Evolutionary conservation across 2,329 filamentous ascomycete genomes (phyloP).

Genomic region (Stromatinia cepivora): DNA sequence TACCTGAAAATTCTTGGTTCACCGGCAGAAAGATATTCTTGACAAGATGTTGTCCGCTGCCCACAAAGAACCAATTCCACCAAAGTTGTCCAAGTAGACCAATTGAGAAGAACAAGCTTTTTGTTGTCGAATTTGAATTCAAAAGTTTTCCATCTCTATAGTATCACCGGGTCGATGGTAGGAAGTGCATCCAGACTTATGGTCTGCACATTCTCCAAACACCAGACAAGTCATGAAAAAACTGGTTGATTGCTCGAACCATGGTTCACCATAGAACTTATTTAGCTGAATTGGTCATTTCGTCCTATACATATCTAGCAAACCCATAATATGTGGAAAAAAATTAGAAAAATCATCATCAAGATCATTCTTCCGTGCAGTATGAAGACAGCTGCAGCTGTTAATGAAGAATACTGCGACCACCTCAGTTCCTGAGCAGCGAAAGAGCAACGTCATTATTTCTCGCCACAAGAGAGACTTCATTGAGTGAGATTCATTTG

Average conservation of each 20-base stretch:
- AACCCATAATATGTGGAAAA: constrained; percentile 50
- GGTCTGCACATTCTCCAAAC: constrained; percentile 51
- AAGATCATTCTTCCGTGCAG: constrained; percentile 52
- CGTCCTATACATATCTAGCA: constrained; percentile 49
- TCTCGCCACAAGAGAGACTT: constrained; percentile 47
- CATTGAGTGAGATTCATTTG: constrained; percentile 49
- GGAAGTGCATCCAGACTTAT: constrained; percentile 52
- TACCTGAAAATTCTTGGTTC: constrained; percentile 51
- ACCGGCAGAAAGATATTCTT: constrained; percentile 47
- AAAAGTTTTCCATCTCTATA: constrained; percentile 45
- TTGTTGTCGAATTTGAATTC: constrained; percentile 47
- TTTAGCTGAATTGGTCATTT: constrained; percentile 47
- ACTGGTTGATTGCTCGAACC: constrained; percentile 48
- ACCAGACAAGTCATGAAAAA: constrained; percentile 50
- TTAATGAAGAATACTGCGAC: constrained; percentile 46
- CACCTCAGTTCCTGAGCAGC: constrained; percentile 50
- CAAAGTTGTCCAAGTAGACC: constrained; percentile 43
- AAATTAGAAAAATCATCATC: background rate
- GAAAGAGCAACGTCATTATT: constrained; percentile 47
- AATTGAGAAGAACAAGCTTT: constrained; percentile 47
- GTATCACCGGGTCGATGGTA: constrained; percentile 49
- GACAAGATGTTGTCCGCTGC: constrained; percentile 47
- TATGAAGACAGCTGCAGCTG: constrained; percentile 50
- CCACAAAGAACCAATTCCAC: constrained; percentile 39
- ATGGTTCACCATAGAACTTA: constrained; percentile 50